These are phyloP conservation scores for Mollisiaceae sp. DNA, from an alignment of 2,329 filamentous ascomycete species.

Conservation along the genomic window DNA sequence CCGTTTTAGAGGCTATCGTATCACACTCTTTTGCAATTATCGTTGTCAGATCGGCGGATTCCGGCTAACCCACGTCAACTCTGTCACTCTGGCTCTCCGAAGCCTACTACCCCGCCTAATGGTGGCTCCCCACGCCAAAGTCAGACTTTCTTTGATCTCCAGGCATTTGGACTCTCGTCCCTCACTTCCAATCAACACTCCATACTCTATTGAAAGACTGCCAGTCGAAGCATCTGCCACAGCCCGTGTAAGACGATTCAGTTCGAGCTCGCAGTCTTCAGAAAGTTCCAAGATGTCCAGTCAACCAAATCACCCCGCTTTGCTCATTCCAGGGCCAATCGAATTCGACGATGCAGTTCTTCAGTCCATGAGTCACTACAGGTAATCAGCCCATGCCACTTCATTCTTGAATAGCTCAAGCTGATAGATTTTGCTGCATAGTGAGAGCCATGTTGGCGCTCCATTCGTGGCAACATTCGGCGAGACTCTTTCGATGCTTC, in stretches of 20 bases:
- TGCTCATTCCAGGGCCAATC: slow-evolving; percentile 96
- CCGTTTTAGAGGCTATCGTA: neutral
- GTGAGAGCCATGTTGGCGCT: slow-evolving; percentile 91
- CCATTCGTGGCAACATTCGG: slow-evolving; percentile 91
- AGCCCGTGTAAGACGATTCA: slow-evolving; percentile 27
- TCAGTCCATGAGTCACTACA: slow-evolving; percentile 93
- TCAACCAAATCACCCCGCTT: slow-evolving; percentile 67
- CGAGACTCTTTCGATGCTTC: slow-evolving; percentile 84
- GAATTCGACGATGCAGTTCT: slow-evolving; percentile 98
- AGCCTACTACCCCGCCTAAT: slow-evolving; percentile 35
- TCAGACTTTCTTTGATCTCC: slow-evolving; percentile 46
- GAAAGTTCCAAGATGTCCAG: slow-evolving; percentile 57
- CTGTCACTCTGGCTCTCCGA: slow-evolving; percentile 28
- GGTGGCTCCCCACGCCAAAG: slow-evolving; percentile 22
- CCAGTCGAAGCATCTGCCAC: slow-evolving; percentile 33
- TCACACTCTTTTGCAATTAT: slow-evolving; percentile 1
- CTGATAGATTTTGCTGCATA: slow-evolving; percentile 46
- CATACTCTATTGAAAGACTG: slow-evolving; percentile 36
- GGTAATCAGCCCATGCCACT: slow-evolving; percentile 54
- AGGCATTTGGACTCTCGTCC: slow-evolving; percentile 44
- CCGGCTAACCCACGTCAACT: slow-evolving; percentile 24
- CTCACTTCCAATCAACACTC: slow-evolving; percentile 42
- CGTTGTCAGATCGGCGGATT: slow-evolving; percentile 29
- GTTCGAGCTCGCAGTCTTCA: slow-evolving; percentile 26
- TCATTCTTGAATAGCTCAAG: neutral